Evolutionary conservation across 2,329 filamentous ascomycete species (phyloP).

Genomic region (Xylariaceae sp.): DNA sequence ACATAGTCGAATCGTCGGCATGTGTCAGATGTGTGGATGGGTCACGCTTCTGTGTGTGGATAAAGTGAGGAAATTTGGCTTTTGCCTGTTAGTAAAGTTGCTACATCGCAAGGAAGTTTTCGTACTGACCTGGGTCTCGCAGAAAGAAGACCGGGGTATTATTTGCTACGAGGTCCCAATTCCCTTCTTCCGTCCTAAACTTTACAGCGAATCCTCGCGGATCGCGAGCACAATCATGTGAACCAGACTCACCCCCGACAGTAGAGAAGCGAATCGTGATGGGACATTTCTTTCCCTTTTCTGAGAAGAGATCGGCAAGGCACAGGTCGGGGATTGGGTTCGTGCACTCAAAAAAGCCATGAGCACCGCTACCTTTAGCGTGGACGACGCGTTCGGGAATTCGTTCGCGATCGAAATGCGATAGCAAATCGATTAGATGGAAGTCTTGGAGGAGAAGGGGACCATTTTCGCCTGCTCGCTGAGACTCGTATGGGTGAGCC

Average conservation of each 20-base stretch:
- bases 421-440: constrained; percentile 38
- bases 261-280: constrained; percentile 74
- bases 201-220: constrained; percentile 76
- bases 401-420: constrained; percentile 39
- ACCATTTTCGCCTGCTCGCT: constrained; percentile 35
- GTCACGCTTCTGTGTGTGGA: constrained; percentile 77
- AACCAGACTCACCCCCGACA: constrained; percentile 73
- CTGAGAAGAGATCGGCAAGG: constrained; percentile 53
- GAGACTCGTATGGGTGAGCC: constrained; percentile 33
- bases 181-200: constrained; percentile 76
- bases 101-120: neutral
- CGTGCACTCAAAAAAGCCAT: constrained; percentile 47
- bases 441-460: constrained; percentile 39
- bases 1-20: constrained; percentile 60
- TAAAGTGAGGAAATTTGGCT: constrained; percentile 75
- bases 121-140: constrained; percentile 59
- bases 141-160: constrained; percentile 79
- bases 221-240: constrained; percentile 56
- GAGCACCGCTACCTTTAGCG: constrained; percentile 31
- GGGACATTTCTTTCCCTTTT: constrained; percentile 72
- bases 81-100: neutral
- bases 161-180: constrained; percentile 74
- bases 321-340: constrained; percentile 59
- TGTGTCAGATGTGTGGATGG: constrained; percentile 68
- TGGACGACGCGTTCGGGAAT: constrained; percentile 35